Evolutionary conservation across 2,329 filamentous ascomycete genomes (phyloP), one percentile per base, ranked within the genome.

Genomic region (Nemania sp.): DNA sequence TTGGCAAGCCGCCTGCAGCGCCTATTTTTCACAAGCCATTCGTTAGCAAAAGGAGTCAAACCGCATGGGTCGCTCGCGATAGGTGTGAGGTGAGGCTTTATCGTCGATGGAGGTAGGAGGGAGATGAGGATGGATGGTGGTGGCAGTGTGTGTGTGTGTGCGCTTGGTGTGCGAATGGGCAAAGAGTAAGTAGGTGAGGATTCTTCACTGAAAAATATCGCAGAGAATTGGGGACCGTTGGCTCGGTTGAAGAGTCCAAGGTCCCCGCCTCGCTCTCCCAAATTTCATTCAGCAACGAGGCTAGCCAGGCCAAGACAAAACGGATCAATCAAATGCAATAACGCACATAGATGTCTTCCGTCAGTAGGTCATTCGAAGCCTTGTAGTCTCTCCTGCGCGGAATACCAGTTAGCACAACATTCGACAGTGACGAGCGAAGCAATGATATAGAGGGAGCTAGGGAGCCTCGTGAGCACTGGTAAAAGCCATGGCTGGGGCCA

Each of bases 341-440:
- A 89, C 91, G 77, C 85, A 97, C 94, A 78, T 94, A 94, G 76
- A 98, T 97, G 78, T 98, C 94, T 79, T 97, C 92, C 63, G 89
- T 94, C 78, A 98, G 81, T 73, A 97, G 84, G 79, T 96, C 91
- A 80, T 97, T 98, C 69, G 92, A 91, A 45, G 92, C 83, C 79
- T 92, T 92, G 82, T 97, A 98, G 77, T 98, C 93, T 75, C 94
- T 87, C 60, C 70, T 72, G 32, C 50, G 7, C 45, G 10, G 47
- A 39, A 32, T 37, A 12, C 2, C 29, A n/a, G 64, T 71, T 37
- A 71, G 68, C 57, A 35, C 15, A 50, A 9, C 15, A 12, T 29
- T 47, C 35, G 20, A 15, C 12, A 29, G 20, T 46, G 3, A 48
- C 35, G 13, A 15, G 20, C 4, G 18, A 4, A 15, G 12, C 35